These are phyloP conservation scores for Fusarium coicis DNA, from an alignment of 2,329 filamentous ascomycete genomes.

Conservation along the genomic window DNA sequence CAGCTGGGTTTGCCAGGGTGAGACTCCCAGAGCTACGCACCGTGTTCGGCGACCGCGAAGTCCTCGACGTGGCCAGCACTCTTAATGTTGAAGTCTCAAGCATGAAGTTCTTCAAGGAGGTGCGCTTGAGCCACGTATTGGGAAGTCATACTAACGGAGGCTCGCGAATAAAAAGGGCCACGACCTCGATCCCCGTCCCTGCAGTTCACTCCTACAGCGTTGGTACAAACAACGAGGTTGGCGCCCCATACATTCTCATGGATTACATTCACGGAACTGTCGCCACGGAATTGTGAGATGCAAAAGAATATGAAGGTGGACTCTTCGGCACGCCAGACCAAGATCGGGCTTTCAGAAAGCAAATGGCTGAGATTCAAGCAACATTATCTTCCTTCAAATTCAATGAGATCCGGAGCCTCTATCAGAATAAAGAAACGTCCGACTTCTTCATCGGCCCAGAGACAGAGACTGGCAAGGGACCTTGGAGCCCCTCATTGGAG, in stretches of 20 bases:
- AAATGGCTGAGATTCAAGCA: neutral
- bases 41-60: neutral
- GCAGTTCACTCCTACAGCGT: neutral
- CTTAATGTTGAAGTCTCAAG: neutral
- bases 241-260: neutral
- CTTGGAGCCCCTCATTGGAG: neutral
- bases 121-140: rapidly evolving
- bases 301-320: neutral
- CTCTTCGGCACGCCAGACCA: neutral
- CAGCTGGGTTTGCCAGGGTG: neutral
- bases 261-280: neutral
- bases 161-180: neutral
- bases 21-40: neutral
- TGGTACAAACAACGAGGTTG: neutral
- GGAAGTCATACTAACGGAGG: neutral
- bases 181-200: neutral
- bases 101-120: neutral
- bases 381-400: neutral
- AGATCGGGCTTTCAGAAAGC: neutral
- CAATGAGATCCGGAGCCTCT: neutral
- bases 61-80: neutral
- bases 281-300: neutral
- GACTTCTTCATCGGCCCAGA: neutral
- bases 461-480: neutral
- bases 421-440: neutral